Evolutionary conservation across 1,284 basidiomycete species (phyloP).

Genomic region (Vanrija pseudolonga): DNA sequence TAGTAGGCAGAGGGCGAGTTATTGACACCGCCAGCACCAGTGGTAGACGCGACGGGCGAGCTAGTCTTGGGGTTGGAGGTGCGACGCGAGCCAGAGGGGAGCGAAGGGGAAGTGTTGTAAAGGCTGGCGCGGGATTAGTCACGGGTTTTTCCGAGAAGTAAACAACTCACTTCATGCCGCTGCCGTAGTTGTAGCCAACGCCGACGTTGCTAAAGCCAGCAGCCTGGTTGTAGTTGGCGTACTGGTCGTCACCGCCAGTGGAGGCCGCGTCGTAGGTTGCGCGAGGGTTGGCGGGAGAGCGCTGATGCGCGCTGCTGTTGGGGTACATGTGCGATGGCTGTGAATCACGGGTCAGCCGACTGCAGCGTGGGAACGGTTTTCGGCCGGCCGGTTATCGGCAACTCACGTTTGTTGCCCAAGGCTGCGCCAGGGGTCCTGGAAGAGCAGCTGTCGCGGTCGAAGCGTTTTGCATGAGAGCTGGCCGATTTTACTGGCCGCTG

Average conservation of each 20-base stretch:
- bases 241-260: slow-evolving; percentile 21
- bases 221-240: slow-evolving; percentile 16
- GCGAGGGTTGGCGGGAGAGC: slow-evolving; percentile 32
- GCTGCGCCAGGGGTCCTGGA: slow-evolving; percentile 20
- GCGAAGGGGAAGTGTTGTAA: slow-evolving; percentile 24
- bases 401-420: slow-evolving; percentile 22
- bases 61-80: slow-evolving; percentile 26
- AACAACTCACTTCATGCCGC: slow-evolving; percentile 24
- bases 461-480: slow-evolving; percentile 25
- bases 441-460: slow-evolving; percentile 18
- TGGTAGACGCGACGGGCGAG: slow-evolving; percentile 10
- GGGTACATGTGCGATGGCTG: slow-evolving; percentile 25
- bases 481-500: neutral
- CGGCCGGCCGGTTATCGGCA: slow-evolving; percentile 9
- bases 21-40: slow-evolving; percentile 13
- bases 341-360: no score
- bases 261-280: slow-evolving; percentile 20
- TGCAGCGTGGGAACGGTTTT: no score
- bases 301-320: slow-evolving; percentile 22
- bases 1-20: slow-evolving; percentile 33
- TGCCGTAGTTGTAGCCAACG: slow-evolving; percentile 19
- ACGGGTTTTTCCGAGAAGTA: no score
- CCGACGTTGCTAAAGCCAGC: slow-evolving; percentile 20
- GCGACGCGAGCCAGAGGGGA: slow-evolving; percentile 26
- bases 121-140: slow-evolving; percentile 7